Percentiles rank a stretch among this genome's conserved stretches.
These are phyloP conservation scores for Aquilaria yunnanensis DNA, from an alignment of 345 rosid species.

Conservation along the genomic window DNA sequence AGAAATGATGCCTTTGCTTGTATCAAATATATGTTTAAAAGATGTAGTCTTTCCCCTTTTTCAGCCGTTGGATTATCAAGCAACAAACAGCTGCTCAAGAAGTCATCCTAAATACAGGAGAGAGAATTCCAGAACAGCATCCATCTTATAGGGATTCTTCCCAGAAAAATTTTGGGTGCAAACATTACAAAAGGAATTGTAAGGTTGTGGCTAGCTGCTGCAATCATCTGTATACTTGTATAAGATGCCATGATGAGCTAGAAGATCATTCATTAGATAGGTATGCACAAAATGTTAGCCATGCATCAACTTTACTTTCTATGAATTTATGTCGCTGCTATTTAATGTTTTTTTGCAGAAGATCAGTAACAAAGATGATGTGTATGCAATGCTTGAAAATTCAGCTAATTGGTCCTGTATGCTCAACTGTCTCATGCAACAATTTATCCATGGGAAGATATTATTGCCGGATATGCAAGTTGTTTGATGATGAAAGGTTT, in stretches of 20 bases:
- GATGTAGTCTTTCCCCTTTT: conserved; percentile 27
- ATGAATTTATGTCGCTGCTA: conserved; percentile 3
- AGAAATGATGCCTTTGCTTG: background rate
- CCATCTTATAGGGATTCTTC: conserved; percentile 53
- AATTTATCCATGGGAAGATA: conserved; percentile 62
- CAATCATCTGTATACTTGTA: conserved; percentile 57
- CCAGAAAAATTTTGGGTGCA: conserved; percentile 47
- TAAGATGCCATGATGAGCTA: conserved; percentile 80
- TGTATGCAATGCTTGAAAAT: conserved; percentile 77
- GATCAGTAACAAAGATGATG: conserved; percentile 64
- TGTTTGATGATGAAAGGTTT: conserved; percentile 74
- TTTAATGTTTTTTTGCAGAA: conserved; percentile 31
- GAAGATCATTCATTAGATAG: conserved; percentile 67
- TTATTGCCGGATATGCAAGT: conserved; percentile 73
- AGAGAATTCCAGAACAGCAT: conserved; percentile 44
- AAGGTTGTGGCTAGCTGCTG: conserved; percentile 72
- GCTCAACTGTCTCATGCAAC: conserved; percentile 52
- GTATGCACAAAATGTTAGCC: conserved; percentile 25
- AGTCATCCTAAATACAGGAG: conserved; percentile 22
- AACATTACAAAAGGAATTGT: conserved; percentile 75
- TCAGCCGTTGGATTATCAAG: conserved; percentile 72
- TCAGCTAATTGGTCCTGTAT: conserved; percentile 52
- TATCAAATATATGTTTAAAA: background rate
- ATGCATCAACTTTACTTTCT: background rate
- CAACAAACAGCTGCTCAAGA: conserved; percentile 32